Percentiles rank a stretch among this genome's conserved stretches.
Conservation (phyloP, 1,284 basidiomycete species). For the Hortiboletus rubellus region DNA sequence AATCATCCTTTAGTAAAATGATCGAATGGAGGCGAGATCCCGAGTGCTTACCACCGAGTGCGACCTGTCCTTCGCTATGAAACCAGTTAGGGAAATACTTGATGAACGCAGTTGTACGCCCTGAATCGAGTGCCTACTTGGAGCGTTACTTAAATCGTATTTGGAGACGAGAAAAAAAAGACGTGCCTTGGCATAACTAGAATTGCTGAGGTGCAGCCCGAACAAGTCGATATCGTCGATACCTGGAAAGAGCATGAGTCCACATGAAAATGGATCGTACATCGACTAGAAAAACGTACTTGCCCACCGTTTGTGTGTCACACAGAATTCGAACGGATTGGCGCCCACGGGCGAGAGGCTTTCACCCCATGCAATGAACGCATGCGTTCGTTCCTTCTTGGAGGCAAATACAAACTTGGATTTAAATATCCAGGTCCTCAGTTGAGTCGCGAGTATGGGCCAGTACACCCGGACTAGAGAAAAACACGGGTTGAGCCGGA, state of each 20-base stretch:
- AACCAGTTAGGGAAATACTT: slow-evolving; percentile 62
- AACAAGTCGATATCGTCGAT: slow-evolving; percentile 63
- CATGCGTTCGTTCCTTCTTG: slow-evolving; percentile 37
- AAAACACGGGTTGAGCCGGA: neutral
- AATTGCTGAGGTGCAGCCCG: slow-evolving; percentile 77
- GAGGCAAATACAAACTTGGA: slow-evolving; percentile 45
- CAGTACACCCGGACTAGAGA: slow-evolving; percentile 58
- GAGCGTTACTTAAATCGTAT: neutral
- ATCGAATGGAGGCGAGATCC: too few relatives aligned
- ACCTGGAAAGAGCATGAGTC: slow-evolving; percentile 37
- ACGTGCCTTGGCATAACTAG: slow-evolving; percentile 69
- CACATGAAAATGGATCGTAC: neutral
- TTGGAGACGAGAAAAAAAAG: neutral
- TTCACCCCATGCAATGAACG: slow-evolving; percentile 46
- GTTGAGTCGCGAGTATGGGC: slow-evolving; percentile 44
- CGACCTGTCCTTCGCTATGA: slow-evolving; percentile 64
- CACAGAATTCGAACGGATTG: slow-evolving; percentile 51
- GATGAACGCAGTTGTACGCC: slow-evolving; percentile 45
- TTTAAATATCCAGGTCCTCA: slow-evolving; percentile 39
- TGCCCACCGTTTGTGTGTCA: slow-evolving; percentile 50
- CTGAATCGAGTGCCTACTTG: slow-evolving; percentile 43
- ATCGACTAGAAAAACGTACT: slow-evolving; percentile 40
- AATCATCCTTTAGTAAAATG: too few relatives aligned
- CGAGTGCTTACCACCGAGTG: slow-evolving; percentile 56
- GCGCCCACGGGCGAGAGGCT: slow-evolving; percentile 53